Evolutionary conservation across 768 basidiomycete genomes (phyloP), one percentile per base, ranked within the genome.

Genomic region (Lentinula boryana): DNA sequence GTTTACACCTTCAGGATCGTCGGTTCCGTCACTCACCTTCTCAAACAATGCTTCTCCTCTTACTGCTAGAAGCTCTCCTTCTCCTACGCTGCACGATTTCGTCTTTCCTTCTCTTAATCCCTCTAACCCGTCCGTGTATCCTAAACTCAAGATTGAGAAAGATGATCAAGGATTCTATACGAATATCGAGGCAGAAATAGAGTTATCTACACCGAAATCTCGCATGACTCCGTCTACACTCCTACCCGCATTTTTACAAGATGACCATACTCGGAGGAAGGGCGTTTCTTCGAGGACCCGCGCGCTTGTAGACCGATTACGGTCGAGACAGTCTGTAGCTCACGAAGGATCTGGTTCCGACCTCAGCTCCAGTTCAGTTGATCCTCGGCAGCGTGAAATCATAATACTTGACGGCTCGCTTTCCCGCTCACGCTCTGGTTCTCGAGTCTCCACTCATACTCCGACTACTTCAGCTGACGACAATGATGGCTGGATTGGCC

Each of bases 231-330:
- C 55, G 1, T 66, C 73, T n/a, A 68, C 71, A 5, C 71, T 80
- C 53, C 72, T 85, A 23, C 82, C 83, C 0, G 72, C 80, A 7
- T 83, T 83, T 69, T 71, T 84, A 50, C 78, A 79, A 38, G 63
- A 71, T 56, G 65, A 70, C 55, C 69, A 69, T 44, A 74, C 74
- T 16, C 74, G 71, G 32, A 76, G 75, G 48, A 56, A 56, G 16
- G 27, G 21, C 5, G 71, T 73, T 10, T 75, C 82, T 21, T 86
- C 84, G 21, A 80, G 79, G 66, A 86, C 85, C 18, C 77, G 85
- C 12, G 80, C 82, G 63, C 81, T 86, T 44, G 81, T 86, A 33
- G 84, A 86, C 63, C 76, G 77, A 38, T 68, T 86, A 43, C 78
- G 83, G 57, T 31, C 72, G 69, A 56, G 69, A 66, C 35, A 50